phyloP scores from a whole-genome alignment of 805 yeast species.

The Yarrowia sp. region DNA sequence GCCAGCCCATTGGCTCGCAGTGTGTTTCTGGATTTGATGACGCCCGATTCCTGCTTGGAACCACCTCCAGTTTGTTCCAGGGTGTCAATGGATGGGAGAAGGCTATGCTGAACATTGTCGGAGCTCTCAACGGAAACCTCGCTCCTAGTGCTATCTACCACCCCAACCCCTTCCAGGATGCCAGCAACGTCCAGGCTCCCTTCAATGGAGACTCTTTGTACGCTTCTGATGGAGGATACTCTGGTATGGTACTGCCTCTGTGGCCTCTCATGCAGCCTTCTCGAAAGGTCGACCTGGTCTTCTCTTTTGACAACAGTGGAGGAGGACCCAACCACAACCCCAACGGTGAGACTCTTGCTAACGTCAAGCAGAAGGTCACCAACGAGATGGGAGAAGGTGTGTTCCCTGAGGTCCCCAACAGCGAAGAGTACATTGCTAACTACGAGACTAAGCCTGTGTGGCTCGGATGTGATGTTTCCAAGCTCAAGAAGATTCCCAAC shows the following conservation, averaged over 20 bases:
- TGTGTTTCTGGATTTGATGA: slow-evolving; percentile 67
- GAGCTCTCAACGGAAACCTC: slow-evolving; percentile 43
- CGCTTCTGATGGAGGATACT: slow-evolving; percentile 78
- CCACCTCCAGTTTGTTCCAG: slow-evolving; percentile 82
- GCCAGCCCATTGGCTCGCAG: neutral
- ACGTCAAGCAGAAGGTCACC: slow-evolving; percentile 46
- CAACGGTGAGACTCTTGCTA: slow-evolving; percentile 54
- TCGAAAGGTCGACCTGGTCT: slow-evolving; percentile 62
- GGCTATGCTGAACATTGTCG: neutral
- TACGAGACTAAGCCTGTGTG: slow-evolving; percentile 81
- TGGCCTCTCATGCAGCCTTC: slow-evolving; percentile 67
- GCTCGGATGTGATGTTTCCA: slow-evolving; percentile 67
- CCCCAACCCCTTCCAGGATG: slow-evolving; percentile 73
- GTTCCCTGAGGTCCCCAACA: slow-evolving; percentile 52
- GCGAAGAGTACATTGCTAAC: slow-evolving; percentile 69
- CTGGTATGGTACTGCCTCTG: slow-evolving; percentile 71
- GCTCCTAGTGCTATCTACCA: slow-evolving; percentile 71
- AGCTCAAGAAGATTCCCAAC: slow-evolving; percentile 68
- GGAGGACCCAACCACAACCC: slow-evolving; percentile 53
- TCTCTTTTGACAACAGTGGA: slow-evolving; percentile 55
- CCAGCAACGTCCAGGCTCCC: neutral
- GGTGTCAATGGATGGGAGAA: slow-evolving; percentile 53
- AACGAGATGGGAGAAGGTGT: slow-evolving; percentile 53
- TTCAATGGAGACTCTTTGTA: slow-evolving; percentile 53
- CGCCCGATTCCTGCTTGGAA: slow-evolving; percentile 80